phyloP scores from a whole-genome alignment of 371 early-diverging fungal genomes.

The Saksenaea oblongispora region DNA sequence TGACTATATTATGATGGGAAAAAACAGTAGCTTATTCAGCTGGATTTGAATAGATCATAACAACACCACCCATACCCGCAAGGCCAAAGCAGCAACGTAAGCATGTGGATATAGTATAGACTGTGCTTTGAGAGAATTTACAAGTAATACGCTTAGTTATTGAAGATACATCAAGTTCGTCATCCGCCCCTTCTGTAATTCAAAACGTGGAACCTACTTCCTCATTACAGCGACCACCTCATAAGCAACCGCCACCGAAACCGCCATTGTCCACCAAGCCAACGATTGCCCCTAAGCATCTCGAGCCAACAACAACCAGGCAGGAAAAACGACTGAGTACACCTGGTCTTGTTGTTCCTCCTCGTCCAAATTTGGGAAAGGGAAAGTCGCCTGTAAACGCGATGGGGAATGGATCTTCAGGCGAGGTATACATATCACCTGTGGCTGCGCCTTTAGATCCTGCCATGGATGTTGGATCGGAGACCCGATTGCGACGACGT shows the following conservation, averaged over 20 bases:
- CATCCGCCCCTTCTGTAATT: too few relatives aligned
- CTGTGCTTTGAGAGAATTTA: too few relatives aligned
- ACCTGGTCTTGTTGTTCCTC: slow-evolving; percentile 13
- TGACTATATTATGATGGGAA: not conserved
- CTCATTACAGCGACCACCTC: not conserved
- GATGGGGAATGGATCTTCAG: slow-evolving; percentile 5
- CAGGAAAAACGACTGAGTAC: not conserved
- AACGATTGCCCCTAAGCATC: slow-evolving; percentile 3
- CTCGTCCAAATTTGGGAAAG: slow-evolving; percentile 10
- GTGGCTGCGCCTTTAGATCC: slow-evolving; percentile 39
- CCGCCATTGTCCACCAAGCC: slow-evolving; percentile 28
- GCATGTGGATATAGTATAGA: not conserved
- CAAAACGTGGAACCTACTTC: not conserved
- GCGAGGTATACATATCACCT: slow-evolving; percentile 21
- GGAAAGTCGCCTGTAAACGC: not conserved
- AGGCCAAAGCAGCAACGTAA: not conserved
- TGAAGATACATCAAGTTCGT: too few relatives aligned
- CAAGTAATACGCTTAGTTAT: too few relatives aligned
- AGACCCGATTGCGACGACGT: slow-evolving; percentile 16
- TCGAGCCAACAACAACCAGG: not conserved
- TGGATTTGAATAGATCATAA: not conserved
- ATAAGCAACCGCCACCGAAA: slow-evolving; percentile 21
- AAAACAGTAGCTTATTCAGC: not conserved
- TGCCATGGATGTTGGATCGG: slow-evolving; percentile 30
- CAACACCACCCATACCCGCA: not conserved